phyloP scores from a whole-genome alignment of 2,329 filamentous ascomycete species.

The Apiospora marii region DNA sequence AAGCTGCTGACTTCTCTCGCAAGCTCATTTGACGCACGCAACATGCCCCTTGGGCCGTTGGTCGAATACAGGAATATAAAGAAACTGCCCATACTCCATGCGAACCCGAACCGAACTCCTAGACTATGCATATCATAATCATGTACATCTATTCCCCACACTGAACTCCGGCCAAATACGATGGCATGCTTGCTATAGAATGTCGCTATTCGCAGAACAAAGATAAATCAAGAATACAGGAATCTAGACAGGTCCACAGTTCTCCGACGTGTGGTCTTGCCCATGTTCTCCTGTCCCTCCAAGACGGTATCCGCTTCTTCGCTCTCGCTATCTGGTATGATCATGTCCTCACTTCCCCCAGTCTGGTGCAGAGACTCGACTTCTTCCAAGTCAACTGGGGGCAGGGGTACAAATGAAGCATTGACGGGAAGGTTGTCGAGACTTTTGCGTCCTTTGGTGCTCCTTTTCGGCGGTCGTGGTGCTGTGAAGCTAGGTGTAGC shows the following conservation, averaged over 20 bases:
- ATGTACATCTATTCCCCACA: conserved; percentile 4
- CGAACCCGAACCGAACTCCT: conserved; percentile 9
- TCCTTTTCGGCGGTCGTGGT: conserved; percentile 33
- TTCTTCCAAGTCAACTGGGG: conserved; percentile 61
- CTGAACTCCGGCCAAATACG: not conserved
- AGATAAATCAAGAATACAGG: conserved; percentile 43
- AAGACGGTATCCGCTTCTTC: conserved; percentile 34
- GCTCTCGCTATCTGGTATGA: conserved; percentile 58
- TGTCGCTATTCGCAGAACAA: not conserved
- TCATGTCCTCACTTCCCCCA: conserved; percentile 64
- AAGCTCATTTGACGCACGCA: not conserved
- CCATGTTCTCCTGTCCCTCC: conserved; percentile 36
- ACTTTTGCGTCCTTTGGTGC: conserved; percentile 37
- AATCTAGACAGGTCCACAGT: conserved; percentile 60
- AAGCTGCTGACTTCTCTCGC: not conserved
- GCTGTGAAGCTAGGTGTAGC: conserved; percentile 36
- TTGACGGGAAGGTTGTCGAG: conserved; percentile 54
- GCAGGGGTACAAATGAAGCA: conserved; percentile 62
- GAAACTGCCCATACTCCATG: not conserved
- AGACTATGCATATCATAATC: conserved; percentile 14
- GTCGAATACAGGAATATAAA: not conserved
- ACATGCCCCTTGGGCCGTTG: not conserved
- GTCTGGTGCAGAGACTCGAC: conserved; percentile 58
- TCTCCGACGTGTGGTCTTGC: conserved; percentile 32
- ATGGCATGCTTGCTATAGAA: conserved; percentile 2